These are phyloP conservation scores for Boletus fagicola DNA, from an alignment of 768 basidiomycete genomes.

Conservation along the genomic window DNA sequence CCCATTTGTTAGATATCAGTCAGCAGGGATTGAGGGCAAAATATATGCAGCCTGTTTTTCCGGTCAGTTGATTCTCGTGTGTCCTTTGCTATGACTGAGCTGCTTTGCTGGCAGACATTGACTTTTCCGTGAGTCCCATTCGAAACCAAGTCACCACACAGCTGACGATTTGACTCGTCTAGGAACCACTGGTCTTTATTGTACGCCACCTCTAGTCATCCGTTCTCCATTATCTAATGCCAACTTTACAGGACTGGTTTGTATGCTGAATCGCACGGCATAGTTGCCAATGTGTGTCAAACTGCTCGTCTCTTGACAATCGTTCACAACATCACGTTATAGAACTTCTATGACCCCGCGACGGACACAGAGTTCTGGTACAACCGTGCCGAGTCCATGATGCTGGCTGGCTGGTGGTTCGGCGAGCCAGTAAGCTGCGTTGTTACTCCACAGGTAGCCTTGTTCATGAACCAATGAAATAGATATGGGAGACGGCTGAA, in stretches of 20 bases:
- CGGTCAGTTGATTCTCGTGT: constrained; percentile 52
- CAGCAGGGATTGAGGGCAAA: constrained; percentile 85
- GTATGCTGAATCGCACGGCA: constrained; percentile 87
- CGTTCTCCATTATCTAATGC: not conserved
- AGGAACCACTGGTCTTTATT: constrained; percentile 92
- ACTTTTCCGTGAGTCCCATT: constrained; percentile 77
- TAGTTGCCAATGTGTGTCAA: constrained; percentile 74
- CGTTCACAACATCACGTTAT: not conserved
- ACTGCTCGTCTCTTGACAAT: not conserved
- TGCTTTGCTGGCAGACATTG: constrained; percentile 52
- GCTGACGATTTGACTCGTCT: not conserved
- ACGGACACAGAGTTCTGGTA: constrained; percentile 68
- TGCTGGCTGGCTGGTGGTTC: constrained; percentile 78
- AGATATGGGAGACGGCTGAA: constrained; percentile 91
- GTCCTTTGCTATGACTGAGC: constrained; percentile 1
- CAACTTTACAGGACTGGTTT: constrained; percentile 72
- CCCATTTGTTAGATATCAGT: constrained; percentile 77
- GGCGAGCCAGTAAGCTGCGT: constrained; percentile 79
- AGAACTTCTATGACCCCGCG: constrained; percentile 88
- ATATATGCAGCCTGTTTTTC: constrained; percentile 84
- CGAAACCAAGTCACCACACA: not conserved
- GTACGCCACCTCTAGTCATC: constrained; percentile 38
- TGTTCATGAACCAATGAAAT: not conserved
- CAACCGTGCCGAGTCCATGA: constrained; percentile 56
- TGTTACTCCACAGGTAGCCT: not conserved